phyloP scores from a whole-genome alignment of 768 basidiomycete species.

The Podaxis carcinomalis region DNA sequence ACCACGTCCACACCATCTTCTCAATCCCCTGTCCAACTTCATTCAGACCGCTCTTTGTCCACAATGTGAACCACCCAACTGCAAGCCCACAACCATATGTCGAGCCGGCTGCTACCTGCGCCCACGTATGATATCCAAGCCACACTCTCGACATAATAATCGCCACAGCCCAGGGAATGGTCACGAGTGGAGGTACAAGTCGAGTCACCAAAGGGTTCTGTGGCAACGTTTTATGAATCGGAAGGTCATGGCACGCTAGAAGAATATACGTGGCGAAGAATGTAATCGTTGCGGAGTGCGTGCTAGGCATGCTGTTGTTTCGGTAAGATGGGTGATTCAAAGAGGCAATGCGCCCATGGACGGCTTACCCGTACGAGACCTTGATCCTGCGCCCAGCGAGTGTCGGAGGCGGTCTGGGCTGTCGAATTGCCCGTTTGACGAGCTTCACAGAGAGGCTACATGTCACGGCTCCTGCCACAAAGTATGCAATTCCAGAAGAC shows the following conservation, averaged over 20 bases:
- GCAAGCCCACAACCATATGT: conserved; percentile 53
- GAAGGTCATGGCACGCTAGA: conserved; percentile 54
- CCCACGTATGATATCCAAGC: conserved; percentile 75
- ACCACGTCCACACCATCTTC: conserved; percentile 10
- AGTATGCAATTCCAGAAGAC: conserved; percentile 60
- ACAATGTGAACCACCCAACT: conserved; percentile 51
- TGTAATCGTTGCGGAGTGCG: conserved; percentile 67
- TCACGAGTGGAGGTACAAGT: conserved; percentile 39
- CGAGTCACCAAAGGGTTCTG: conserved; percentile 29
- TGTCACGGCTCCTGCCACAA: conserved; percentile 49
- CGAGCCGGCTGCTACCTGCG: conserved; percentile 60
- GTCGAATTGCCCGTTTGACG: conserved; percentile 56
- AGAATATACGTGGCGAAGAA: conserved; percentile 60
- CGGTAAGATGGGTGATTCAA: neutral
- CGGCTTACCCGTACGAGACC: conserved; percentile 61
- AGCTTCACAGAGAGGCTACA: conserved; percentile 59
- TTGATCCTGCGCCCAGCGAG: conserved; percentile 35
- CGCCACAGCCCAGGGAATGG: conserved; percentile 49
- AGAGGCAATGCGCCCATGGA: neutral
- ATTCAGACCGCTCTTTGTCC: conserved; percentile 36
- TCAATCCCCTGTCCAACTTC: conserved; percentile 21
- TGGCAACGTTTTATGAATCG: conserved; percentile 53
- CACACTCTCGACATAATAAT: conserved; percentile 65
- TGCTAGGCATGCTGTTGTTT: conserved; percentile 70
- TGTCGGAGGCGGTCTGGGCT: conserved; percentile 51